Base-by-base conservation (phyloP, 805 yeast species). In the Candida bentonensis region DNA sequence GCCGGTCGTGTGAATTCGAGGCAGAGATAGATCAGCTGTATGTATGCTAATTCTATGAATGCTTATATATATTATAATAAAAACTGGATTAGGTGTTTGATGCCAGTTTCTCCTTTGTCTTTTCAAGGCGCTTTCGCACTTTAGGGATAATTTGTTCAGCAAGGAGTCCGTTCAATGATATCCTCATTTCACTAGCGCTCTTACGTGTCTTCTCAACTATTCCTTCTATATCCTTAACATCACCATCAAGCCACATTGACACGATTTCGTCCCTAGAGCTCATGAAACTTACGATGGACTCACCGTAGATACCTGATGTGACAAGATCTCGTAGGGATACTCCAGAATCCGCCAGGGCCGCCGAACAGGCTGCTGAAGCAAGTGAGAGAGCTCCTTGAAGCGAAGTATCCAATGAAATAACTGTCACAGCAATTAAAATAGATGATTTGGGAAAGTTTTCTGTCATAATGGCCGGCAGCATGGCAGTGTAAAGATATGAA, bases 401-500 rank as follows among this genome's bases (percentile, higher is more conserved):
- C 22, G 52, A 57, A 25, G 64, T 61, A 33, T 72, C 65, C 23
- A 70, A 61, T 4, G 79, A 68, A 23, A 88, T 69, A 4, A 89
- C 65, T 33, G 80, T 74, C 3, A 92, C 66, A 49, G 79, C 80
- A 15, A 89, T 72, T 55, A 81, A 92, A 46, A 89, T 84, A 17
- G 88, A 78, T 2, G 95, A 83, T 61, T 89, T 89, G 3, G 97
- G 96, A 59, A 92, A 92, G 49, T 79, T 78, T 13, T 74, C 74
- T 26, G 85, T 64, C 17, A 79, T 52, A 2, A 82, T 67, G 1
- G 78, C 61, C 5, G 80, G 73, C 21, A 69, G 57, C 15, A 78
- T 55, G 34, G 79, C 61, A 3, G 78, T 66, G 44, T 72, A 71
- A 5, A 79, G 60, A 47, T 69, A 75, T 15, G 72, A 66, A n/a